A percentile compares a stretch with the other conserved stretches of the same genome.
Conservation (phyloP, 257 asterid genomes). For the Primulina eburnea region DNA sequence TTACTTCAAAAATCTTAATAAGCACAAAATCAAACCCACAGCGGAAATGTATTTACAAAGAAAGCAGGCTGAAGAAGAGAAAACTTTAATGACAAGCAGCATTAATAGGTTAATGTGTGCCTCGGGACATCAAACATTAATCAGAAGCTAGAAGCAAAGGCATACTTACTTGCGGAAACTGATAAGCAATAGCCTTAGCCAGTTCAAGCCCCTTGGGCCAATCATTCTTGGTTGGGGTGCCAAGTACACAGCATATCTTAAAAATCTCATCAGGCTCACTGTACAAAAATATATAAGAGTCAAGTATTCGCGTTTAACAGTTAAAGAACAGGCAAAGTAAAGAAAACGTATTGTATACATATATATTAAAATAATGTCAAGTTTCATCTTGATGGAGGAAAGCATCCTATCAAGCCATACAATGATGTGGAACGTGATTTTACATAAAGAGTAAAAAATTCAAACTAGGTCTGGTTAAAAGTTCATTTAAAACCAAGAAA, state of each 20-base stretch:
- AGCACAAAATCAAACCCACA: not conserved
- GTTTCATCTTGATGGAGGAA: not conserved
- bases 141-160: constrained; percentile 11
- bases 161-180: constrained; percentile 54
- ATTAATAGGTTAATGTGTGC: not conserved
- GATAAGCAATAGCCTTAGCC: constrained; percentile 57
- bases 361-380: not conserved
- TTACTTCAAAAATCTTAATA: not conserved
- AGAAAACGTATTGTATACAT: constrained; percentile 2
- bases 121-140: constrained; percentile 2
- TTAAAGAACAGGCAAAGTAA: not conserved
- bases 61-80: not conserved
- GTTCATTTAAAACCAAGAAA: constrained; percentile 5
- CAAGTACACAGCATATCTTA: constrained; percentile 60
- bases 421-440: not conserved
- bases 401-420: not conserved
- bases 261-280: constrained; percentile 63
- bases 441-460: not conserved
- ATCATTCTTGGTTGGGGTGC: constrained; percentile 48
- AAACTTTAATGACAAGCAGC: not conserved
- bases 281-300: constrained; percentile 25
- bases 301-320: not conserved
- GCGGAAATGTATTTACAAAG: not conserved
- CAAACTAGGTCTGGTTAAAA: not conserved
- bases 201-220: constrained; percentile 72